Percentiles rank a stretch among this genome's conserved stretches.
These are phyloP conservation scores for Flaveria trinervia DNA, from an alignment of 129 eudicot genomes.

Conservation along the genomic window DNA sequence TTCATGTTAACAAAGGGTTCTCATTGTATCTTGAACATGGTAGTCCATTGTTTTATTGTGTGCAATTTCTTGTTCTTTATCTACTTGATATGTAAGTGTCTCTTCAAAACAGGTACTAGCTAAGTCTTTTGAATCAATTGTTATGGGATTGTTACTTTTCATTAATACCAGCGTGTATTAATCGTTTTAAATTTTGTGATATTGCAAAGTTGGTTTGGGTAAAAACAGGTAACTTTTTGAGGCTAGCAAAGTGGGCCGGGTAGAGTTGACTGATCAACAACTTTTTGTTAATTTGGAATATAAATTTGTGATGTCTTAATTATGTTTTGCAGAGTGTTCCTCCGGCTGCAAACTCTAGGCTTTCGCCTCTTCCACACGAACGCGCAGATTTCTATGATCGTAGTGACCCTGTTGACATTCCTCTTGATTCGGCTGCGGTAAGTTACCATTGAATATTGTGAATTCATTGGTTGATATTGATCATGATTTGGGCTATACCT, in stretches of 20 bases:
- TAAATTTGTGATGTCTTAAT: neutral
- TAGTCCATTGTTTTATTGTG: too few species aligned
- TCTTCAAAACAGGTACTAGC: too few species aligned
- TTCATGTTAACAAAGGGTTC: too few species aligned
- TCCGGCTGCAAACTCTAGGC: slow-evolving; percentile 58
- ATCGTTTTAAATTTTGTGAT: neutral
- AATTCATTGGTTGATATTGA: slow-evolving; percentile 11
- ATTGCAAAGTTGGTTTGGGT: neutral
- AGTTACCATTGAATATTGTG: neutral
- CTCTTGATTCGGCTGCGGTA: slow-evolving; percentile 65
- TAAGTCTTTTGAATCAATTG: too few species aligned
- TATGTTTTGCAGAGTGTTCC: slow-evolving; percentile 49
- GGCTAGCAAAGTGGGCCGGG: neutral
- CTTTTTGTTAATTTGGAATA: neutral
- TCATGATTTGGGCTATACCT: neutral
- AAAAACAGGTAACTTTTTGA: neutral
- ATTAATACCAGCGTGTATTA: too few species aligned
- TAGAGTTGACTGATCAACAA: neutral
- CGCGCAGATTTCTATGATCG: slow-evolving; percentile 69
- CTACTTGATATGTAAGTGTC: too few species aligned
- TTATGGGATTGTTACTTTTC: too few species aligned
- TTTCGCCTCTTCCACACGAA: slow-evolving; percentile 87
- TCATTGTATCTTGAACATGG: too few species aligned
- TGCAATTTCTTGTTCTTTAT: too few species aligned
- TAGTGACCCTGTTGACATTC: slow-evolving; percentile 69